Base-by-base conservation (phyloP, 1,284 basidiomycete genomes). In the Mycena sp. region DNA sequence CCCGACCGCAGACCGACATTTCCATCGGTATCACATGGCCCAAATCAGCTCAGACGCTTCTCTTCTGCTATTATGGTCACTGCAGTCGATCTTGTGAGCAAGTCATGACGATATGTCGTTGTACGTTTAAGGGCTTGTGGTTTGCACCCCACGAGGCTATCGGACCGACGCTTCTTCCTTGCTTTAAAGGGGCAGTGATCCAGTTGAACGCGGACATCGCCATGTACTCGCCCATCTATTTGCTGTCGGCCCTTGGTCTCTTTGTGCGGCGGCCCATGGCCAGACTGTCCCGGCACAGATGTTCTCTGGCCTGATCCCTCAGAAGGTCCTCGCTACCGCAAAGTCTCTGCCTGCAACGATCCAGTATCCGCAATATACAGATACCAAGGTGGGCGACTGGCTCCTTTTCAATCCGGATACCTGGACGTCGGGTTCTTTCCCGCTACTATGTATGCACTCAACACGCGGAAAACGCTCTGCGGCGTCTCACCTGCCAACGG, bases 351-450 rank as follows among this genome's bases (percentile, higher is more conserved):
- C 81, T 1, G 73, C 74, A 4, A 79, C 85, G 3, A 72, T 82
- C 19, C 69, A 77, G 50, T 90, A 88, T 71, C 88, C 89, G 1
- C 84, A 89, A 69, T 88, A 83, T 67, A 88, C 87, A n/a, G 74
- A 79, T 63, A 72, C 70, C 1, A 60, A 59, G 29, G 35, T 6
- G 1, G 78, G 62, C 19, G 4, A 61, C 19, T 67, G 59, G 62
- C 53, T 62, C 3, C 41, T 55, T 62, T 86, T 87, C 72, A 50
- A 65, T 4, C 80, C 84, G 0, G 81, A 88, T 68, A 83, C 81
- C 4, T 91, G 90, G 89, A 90, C 89, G 1, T 83, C 85, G 6
- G 88, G 87, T 91, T 91, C 80, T 87, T 91, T 73, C 87, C 89
- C 0, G 79, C 81, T 11, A 83, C 84, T 2, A 74, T 85, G 25